Percentiles rank a stretch among this genome's conserved stretches.
phyloP scores from a whole-genome alignment of 225 moss, liverwort and hornwort species.

The Thuidium tamariscinum region DNA sequence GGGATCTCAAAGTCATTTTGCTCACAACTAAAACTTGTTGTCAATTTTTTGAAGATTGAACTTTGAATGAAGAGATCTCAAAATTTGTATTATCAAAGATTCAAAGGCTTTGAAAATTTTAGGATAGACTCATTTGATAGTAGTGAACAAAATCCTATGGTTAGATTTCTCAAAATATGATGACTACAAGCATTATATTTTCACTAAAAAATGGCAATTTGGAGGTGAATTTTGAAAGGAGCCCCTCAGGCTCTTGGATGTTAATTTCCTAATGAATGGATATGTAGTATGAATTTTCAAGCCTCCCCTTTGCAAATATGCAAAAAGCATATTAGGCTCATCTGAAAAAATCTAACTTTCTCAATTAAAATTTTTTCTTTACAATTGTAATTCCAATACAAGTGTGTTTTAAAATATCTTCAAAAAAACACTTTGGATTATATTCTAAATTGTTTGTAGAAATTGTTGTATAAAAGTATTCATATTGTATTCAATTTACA shows the following conservation, averaged over 20 bases:
- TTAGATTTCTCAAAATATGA: neutral
- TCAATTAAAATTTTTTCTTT: too few species aligned
- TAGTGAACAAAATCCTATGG: neutral
- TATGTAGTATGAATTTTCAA: neutral
- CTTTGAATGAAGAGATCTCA: neutral
- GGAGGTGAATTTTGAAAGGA: neutral
- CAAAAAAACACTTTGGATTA: accelerated
- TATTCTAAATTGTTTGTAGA: neutral
- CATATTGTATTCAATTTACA: accelerated
- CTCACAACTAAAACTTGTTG: accelerated
- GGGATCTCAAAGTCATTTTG: neutral
- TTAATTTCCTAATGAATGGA: too few species aligned
- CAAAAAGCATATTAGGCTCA: neutral
- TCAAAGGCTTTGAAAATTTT: neutral
- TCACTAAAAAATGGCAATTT: accelerated
- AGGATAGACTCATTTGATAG: neutral
- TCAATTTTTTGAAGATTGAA: neutral
- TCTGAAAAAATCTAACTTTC: neutral
- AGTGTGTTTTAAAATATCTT: too few species aligned
- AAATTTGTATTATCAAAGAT: accelerated
- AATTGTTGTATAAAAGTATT: neutral
- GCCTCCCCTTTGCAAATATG: neutral
- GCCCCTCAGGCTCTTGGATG: accelerated
- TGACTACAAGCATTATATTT: neutral
- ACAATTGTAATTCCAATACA: too few species aligned